phyloP scores from a whole-genome alignment of 1,284 basidiomycete genomes.

The Ganoderma multipileum region DNA sequence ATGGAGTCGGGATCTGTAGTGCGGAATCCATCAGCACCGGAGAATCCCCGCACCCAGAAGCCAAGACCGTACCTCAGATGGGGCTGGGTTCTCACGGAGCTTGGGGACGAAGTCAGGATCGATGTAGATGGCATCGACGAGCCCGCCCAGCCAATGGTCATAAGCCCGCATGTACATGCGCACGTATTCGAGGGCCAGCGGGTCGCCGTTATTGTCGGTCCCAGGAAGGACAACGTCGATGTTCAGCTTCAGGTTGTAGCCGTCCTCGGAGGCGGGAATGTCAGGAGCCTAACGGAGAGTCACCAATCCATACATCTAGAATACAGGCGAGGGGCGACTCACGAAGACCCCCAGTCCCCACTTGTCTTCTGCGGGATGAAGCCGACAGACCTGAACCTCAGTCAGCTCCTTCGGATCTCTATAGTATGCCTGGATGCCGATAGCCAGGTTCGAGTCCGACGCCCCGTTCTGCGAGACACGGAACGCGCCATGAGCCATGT shows the following conservation, averaged over 20 bases:
- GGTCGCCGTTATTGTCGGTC: neutral
- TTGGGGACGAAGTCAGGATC: neutral
- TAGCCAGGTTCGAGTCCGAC: neutral
- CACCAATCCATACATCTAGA: neutral
- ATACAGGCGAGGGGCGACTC: neutral
- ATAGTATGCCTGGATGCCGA: slow-evolving; percentile 2
- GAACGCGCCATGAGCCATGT: slow-evolving; percentile 5
- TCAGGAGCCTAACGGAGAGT: neutral
- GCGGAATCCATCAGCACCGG: neutral
- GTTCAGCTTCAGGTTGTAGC: slow-evolving; percentile 2
- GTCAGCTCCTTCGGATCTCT: neutral
- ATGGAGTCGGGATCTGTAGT: neutral
- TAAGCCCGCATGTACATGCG: neutral
- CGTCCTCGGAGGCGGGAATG: neutral
- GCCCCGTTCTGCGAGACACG: slow-evolving; percentile 2
- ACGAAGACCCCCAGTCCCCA: slow-evolving; percentile 3
- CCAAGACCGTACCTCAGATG: neutral
- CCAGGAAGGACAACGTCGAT: neutral
- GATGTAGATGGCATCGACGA: slow-evolving; percentile 8
- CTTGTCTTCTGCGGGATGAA: slow-evolving; percentile 1
- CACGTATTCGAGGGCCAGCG: neutral
- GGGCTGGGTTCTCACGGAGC: neutral
- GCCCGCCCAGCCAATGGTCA: slow-evolving; percentile 2
- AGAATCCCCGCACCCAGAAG: neutral
- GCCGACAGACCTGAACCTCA: neutral